These are phyloP conservation scores for Venturia oleaginea DNA, from an alignment of 2,329 filamentous ascomycete species.

Conservation along the genomic window DNA sequence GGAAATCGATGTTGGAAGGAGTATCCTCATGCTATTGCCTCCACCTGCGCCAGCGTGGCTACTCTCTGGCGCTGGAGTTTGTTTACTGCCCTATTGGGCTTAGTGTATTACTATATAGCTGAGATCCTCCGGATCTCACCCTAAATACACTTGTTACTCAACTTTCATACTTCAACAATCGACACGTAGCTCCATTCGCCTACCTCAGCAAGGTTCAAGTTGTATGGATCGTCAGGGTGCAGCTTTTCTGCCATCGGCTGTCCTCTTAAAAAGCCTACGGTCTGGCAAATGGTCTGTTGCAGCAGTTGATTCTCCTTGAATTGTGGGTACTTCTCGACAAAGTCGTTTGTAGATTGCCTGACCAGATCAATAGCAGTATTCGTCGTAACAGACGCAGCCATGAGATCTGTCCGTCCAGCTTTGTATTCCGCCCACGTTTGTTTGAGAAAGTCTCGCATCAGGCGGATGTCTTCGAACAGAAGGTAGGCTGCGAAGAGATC, in stretches of 20 bases:
- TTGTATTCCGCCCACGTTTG: constrained; percentile 25
- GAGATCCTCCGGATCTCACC: too few relatives aligned
- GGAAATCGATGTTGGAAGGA: too few relatives aligned
- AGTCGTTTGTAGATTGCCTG: constrained; percentile 17
- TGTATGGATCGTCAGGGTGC: not conserved
- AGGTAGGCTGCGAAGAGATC: constrained; percentile 19
- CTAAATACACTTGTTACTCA: too few relatives aligned
- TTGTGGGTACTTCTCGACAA: constrained; percentile 8
- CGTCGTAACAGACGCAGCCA: constrained; percentile 26
- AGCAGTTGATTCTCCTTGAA: not conserved
- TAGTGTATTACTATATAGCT: too few relatives aligned
- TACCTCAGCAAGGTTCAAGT: not conserved
- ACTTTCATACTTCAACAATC: too few relatives aligned
- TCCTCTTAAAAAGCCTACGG: not conserved
- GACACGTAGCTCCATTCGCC: too few relatives aligned
- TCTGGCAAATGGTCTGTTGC: not conserved
- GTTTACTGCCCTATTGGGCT: too few relatives aligned
- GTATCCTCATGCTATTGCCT: too few relatives aligned
- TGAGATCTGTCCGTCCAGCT: constrained; percentile 23
- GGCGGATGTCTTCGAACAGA: constrained; percentile 24
- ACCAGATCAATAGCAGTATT: constrained; percentile 24
- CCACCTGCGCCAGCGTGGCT: too few relatives aligned
- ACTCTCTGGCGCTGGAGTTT: too few relatives aligned
- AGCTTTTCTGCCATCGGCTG: not conserved
- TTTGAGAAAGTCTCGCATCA: constrained; percentile 23